A percentile compares a stretch with the other conserved stretches of the same genome.
Evolutionary conservation across 345 rosid genomes (phyloP).

Genomic region (Heritiera littoralis): DNA sequence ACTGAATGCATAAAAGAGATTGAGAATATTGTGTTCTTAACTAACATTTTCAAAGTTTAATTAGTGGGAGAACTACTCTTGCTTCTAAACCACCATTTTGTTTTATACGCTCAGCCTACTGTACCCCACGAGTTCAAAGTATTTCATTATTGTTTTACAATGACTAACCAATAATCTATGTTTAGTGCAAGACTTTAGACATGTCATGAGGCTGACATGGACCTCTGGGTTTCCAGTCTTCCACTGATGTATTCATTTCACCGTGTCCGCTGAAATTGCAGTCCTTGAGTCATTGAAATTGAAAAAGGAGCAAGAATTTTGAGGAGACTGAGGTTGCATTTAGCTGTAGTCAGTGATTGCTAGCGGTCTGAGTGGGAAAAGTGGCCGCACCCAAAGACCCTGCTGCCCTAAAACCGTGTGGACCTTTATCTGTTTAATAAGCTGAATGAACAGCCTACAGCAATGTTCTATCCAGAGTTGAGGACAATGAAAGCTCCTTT

Average conservation of each 20-base stretch:
- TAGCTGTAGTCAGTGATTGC: slow-evolving; percentile 7
- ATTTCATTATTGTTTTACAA: neutral
- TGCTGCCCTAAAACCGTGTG: slow-evolving; percentile 16
- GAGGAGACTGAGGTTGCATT: neutral
- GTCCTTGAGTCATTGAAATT: neutral
- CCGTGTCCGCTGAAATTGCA: slow-evolving; percentile 6
- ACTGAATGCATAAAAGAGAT: neutral
- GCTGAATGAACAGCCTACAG: too few relatives aligned
- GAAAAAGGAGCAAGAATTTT: neutral
- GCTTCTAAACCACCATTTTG: neutral
- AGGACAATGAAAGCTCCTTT: too few relatives aligned
- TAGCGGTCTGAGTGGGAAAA: slow-evolving; percentile 1
- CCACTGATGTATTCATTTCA: neutral
- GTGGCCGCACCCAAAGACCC: neutral
- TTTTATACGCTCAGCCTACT: neutral
- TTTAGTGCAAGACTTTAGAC: neutral
- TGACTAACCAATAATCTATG: neutral
- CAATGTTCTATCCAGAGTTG: too few relatives aligned
- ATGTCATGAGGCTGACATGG: neutral
- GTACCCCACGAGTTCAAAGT: neutral
- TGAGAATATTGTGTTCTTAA: neutral
- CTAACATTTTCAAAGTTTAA: neutral
- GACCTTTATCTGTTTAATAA: neutral
- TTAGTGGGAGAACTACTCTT: neutral
- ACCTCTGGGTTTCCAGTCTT: slow-evolving; percentile 2